Percentiles rank a stretch among this genome's conserved stretches.
Evolutionary conservation across 2,329 filamentous ascomycete species (phyloP).

Genomic region (Acephala macrosclerotiorum): DNA sequence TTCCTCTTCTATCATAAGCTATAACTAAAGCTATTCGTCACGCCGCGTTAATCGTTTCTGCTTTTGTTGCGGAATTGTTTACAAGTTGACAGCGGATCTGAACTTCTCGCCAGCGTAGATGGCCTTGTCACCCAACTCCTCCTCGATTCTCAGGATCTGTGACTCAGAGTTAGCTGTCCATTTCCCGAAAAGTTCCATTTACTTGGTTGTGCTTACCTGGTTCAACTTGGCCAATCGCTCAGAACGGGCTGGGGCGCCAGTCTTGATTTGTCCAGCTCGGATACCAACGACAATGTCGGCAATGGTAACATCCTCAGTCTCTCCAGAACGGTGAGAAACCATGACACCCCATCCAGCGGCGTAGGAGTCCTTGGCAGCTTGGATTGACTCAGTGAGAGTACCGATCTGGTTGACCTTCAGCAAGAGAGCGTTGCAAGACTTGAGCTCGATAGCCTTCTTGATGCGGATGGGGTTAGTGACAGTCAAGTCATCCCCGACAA

Average conservation of each 20-base stretch:
- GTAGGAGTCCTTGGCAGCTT: conserved; percentile 98
- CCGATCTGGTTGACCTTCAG: conserved; percentile 99
- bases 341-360: conserved; percentile 97
- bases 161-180: conserved; percentile 15
- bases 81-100: conserved; percentile 89
- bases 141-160: conserved; percentile 94
- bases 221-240: conserved; percentile 99
- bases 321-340: conserved; percentile 98
- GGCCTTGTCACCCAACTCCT: conserved; percentile 93
- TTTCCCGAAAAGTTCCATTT: not conserved
- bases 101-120: conserved; percentile 93
- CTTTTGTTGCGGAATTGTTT: conserved; percentile 48
- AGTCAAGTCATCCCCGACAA: conserved; percentile 97
- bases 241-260: conserved; percentile 92
- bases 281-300: conserved; percentile 97
- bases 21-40: conserved; percentile 22
- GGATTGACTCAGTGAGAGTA: conserved; percentile 97
- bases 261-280: conserved; percentile 98
- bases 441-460: conserved; percentile 99
- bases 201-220: conserved; percentile 57
- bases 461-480: conserved; percentile 99
- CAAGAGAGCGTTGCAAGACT: conserved; percentile 97
- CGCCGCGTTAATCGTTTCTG: conserved; percentile 24
- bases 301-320: conserved; percentile 99
- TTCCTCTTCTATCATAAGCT: conserved; percentile 17